A percentile compares a stretch with the other conserved stretches of the same genome.
Conservation (phyloP, 1,139 yeast genomes). For the Protomyces inouyei region DNA sequence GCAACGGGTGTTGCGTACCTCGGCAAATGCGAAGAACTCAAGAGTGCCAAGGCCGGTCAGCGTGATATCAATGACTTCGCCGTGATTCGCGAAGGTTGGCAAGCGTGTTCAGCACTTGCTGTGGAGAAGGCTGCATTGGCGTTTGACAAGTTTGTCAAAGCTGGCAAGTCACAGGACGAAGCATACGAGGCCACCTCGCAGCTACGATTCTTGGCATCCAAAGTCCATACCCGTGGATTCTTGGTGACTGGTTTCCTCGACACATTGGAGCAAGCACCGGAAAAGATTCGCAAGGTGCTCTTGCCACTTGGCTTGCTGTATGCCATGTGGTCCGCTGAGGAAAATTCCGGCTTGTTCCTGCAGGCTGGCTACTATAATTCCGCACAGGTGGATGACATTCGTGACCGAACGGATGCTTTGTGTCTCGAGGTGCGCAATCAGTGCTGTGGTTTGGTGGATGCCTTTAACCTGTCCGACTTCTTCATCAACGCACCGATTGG, state of each 20-base stretch:
- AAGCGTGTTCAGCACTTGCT: slow-evolving; percentile 42
- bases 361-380: slow-evolving; percentile 53
- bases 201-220: slow-evolving; percentile 45
- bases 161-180: slow-evolving; percentile 38
- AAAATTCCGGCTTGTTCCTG: slow-evolving; percentile 70
- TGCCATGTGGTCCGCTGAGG: slow-evolving; percentile 68
- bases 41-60: slow-evolving; percentile 35
- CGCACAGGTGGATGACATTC: slow-evolving; percentile 39
- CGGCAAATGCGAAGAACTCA: slow-evolving; percentile 32
- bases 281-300: slow-evolving; percentile 42
- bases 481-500: slow-evolving; percentile 84
- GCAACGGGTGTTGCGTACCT: slow-evolving; percentile 39
- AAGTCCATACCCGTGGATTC: slow-evolving; percentile 44
- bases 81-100: slow-evolving; percentile 43
- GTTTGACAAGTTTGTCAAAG: slow-evolving; percentile 33
- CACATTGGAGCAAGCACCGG: slow-evolving; percentile 37
- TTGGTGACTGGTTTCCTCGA: slow-evolving; percentile 42
- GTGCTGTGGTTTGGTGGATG: slow-evolving; percentile 78
- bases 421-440: slow-evolving; percentile 52
- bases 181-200: slow-evolving; percentile 47
- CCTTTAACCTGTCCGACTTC: slow-evolving; percentile 80
- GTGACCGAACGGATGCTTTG: slow-evolving; percentile 40
- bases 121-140: slow-evolving; percentile 40
- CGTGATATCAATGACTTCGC: slow-evolving; percentile 38
- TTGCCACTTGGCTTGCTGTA: slow-evolving; percentile 54